Conservation (phyloP, 257 asterid species). For the Henckelia pumila region DNA sequence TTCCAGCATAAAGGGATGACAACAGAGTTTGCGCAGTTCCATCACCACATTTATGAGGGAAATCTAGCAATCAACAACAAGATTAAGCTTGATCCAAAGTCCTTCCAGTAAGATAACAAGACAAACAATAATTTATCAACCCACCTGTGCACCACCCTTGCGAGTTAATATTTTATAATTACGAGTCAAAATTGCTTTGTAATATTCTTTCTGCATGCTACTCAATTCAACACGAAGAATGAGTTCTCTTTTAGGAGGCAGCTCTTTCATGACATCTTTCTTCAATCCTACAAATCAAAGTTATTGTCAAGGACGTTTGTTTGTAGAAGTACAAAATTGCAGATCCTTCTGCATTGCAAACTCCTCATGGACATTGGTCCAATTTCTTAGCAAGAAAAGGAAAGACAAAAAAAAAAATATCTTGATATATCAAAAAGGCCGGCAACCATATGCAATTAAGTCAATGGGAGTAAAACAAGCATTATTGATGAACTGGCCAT, state of each 20-base stretch:
- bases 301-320: slow-evolving; percentile 5
- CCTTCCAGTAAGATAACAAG: slow-evolving; percentile 9
- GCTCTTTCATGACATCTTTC: slow-evolving; percentile 92
- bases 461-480: slow-evolving; percentile 2
- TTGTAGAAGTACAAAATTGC: slow-evolving; percentile 4
- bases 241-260: slow-evolving; percentile 95
- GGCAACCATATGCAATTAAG: slow-evolving; percentile 1
- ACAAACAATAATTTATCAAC: slow-evolving; percentile 26
- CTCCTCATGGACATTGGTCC: slow-evolving; percentile 13
- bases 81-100: slow-evolving; percentile 24
- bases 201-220: slow-evolving; percentile 90
- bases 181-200: slow-evolving; percentile 94
- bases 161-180: slow-evolving; percentile 90
- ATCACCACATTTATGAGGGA: slow-evolving; percentile 96
- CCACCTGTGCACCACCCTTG: slow-evolving; percentile 96
- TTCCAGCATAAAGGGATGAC: slow-evolving; percentile 98
- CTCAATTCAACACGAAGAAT: slow-evolving; percentile 95
- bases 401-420: slow-evolving; percentile 3
- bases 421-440: background rate
- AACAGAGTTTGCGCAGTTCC: slow-evolving; percentile 99
- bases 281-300: slow-evolving; percentile 68
- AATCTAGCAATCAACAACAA: slow-evolving; percentile 52
- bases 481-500: background rate
- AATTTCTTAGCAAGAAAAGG: slow-evolving; percentile 13
- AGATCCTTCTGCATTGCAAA: slow-evolving; percentile 9